These are phyloP conservation scores for Hsuehochloa calcarea DNA, from an alignment of 176 grass and related monocot genomes.

Conservation along the genomic window DNA sequence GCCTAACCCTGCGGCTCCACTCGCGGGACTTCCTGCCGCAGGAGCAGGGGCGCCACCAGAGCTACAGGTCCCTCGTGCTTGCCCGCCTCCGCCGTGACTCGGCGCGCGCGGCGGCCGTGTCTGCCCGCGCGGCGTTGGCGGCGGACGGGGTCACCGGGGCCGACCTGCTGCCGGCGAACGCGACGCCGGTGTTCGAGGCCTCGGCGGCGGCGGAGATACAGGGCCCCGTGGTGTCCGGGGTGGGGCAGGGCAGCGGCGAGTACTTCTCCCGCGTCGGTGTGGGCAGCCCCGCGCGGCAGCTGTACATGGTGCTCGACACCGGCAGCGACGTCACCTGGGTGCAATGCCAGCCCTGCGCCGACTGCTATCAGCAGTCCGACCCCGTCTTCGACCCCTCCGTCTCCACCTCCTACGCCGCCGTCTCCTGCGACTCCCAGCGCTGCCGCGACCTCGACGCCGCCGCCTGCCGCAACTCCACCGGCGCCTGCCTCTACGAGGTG, in stretches of 20 bases:
- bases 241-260: constrained; percentile 80
- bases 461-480: constrained; percentile 76
- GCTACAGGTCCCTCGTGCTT: constrained; percentile 51
- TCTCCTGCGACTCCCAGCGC: constrained; percentile 56
- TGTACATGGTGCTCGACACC: constrained; percentile 94
- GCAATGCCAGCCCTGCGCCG: constrained; percentile 88
- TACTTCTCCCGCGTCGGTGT: constrained; percentile 89
- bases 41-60: constrained; percentile 31
- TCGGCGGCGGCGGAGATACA: constrained; percentile 50
- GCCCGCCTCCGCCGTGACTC: constrained; percentile 63
- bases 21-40: constrained; percentile 67
- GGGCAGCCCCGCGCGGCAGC: constrained; percentile 57
- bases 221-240: constrained; percentile 79
- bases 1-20: constrained; percentile 49
- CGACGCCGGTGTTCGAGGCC: not conserved
- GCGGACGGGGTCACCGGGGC: constrained; percentile 31
- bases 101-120: constrained; percentile 49
- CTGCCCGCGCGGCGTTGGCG: constrained; percentile 42
- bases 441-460: constrained; percentile 75
- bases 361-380: constrained; percentile 94
- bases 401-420: constrained; percentile 65
- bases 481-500: constrained; percentile 63
- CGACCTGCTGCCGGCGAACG: constrained; percentile 44
- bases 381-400: constrained; percentile 69
- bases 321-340: constrained; percentile 96